A percentile compares a stretch with the other conserved stretches of the same genome.
phyloP scores from a whole-genome alignment of 116 monocot genomes.

The Cymodocea nodosa region DNA sequence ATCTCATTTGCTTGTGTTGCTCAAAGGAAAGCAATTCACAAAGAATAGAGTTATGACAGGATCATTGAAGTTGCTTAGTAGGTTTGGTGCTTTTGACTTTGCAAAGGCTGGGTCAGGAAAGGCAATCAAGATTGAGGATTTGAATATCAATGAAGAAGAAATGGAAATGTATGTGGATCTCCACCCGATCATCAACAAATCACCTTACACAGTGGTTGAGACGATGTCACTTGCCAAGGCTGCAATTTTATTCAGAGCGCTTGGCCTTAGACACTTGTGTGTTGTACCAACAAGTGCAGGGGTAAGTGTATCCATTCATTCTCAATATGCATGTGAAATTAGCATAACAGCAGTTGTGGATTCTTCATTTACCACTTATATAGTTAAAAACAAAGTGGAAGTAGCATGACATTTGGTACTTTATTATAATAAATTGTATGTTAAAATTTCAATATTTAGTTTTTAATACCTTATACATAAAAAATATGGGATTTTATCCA shows the following conservation, averaged over 20 bases:
- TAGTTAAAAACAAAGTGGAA: no score
- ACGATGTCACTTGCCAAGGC: constrained; percentile 73
- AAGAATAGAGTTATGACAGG: constrained; percentile 33
- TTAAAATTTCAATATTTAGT: neutral
- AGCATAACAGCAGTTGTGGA: neutral
- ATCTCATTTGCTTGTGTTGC: constrained; percentile 61
- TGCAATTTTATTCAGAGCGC: constrained; percentile 47
- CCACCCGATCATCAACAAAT: constrained; percentile 50
- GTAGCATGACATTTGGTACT: no score
- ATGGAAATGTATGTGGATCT: constrained; percentile 83
- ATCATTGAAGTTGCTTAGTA: constrained; percentile 12
- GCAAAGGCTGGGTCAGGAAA: constrained; percentile 65
- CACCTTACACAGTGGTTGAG: constrained; percentile 64
- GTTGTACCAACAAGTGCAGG: constrained; percentile 65
- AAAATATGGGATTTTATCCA: neutral
- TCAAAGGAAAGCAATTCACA: constrained; percentile 53
- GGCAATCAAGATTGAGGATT: constrained; percentile 49
- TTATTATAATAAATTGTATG: neutral
- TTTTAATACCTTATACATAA: neutral
- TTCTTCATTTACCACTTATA: neutral
- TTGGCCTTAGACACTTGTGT: constrained; percentile 56
- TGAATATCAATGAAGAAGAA: constrained; percentile 55
- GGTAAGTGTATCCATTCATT: constrained; percentile 15
- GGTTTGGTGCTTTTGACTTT: constrained; percentile 61
- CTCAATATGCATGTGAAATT: neutral